A percentile compares a stretch with the other conserved stretches of the same genome.
Conservation (phyloP, 2,329 filamentous ascomycete species). For the Botrytis fragariae region DNA sequence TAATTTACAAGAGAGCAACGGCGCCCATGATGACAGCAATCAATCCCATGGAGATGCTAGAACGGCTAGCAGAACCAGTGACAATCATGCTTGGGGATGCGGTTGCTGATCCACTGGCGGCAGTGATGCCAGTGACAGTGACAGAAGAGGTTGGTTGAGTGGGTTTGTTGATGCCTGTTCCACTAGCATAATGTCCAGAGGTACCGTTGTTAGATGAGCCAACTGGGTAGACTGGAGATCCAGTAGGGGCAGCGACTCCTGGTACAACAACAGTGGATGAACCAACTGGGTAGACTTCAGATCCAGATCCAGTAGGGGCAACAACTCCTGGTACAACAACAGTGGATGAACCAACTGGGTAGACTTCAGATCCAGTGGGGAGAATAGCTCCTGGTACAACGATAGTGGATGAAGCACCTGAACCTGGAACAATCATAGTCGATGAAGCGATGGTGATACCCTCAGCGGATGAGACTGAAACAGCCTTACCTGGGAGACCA, state of each 20-base stretch:
- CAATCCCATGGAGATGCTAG: background rate
- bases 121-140: background rate
- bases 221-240: background rate
- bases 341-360: background rate
- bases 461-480: background rate
- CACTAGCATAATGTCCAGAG: background rate
- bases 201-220: background rate
- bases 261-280: background rate
- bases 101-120: background rate
- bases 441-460: background rate
- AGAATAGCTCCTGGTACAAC: background rate
- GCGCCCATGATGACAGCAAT: conserved; percentile 7
- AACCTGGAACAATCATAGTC: background rate
- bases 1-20: conserved; percentile 12
- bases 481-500: background rate
- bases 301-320: background rate
- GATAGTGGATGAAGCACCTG: background rate
- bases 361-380: background rate
- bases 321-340: background rate
- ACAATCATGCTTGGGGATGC: background rate
- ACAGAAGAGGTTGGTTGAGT: background rate
- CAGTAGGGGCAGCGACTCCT: background rate
- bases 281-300: background rate
- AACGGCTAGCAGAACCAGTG: conserved; percentile 14
- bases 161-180: background rate